phyloP scores from a whole-genome alignment of 2,329 filamentous ascomycete species.

The Fusarium sp. region DNA sequence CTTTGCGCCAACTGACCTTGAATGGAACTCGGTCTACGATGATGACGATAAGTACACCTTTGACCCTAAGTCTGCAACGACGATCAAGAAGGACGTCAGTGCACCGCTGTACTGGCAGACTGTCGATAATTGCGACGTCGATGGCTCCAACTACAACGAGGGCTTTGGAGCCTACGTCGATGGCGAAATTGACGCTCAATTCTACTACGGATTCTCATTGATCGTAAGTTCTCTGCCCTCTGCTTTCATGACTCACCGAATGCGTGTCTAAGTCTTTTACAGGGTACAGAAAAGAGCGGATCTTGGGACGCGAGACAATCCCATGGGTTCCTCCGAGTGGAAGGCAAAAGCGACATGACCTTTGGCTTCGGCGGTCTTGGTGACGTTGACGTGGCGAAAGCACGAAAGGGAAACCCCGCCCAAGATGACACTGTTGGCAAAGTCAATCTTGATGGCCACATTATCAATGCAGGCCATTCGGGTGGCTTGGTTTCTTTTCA shows the following conservation, averaged over 20 bases:
- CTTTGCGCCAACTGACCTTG: background rate
- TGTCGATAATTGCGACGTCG: background rate
- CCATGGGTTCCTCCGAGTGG: background rate
- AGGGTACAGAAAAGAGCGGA: background rate
- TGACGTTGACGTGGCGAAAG: background rate
- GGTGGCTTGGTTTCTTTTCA: background rate
- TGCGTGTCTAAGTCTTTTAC: background rate
- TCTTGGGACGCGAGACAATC: background rate
- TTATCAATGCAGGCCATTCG: background rate
- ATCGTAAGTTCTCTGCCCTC: background rate
- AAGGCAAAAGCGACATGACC: background rate
- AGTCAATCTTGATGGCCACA: background rate
- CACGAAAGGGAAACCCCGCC: background rate
- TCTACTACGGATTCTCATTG: background rate
- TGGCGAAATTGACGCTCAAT: background rate
- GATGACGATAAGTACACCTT: background rate
- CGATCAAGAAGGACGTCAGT: background rate
- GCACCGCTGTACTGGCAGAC: background rate
- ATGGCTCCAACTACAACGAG: background rate
- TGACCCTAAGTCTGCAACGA: background rate
- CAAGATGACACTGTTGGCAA: background rate
- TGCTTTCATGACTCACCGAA: background rate
- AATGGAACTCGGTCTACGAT: background rate
- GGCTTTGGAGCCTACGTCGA: background rate
- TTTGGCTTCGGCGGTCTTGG: background rate